These are phyloP conservation scores for Setaria italica DNA, from an alignment of 202 grass and related monocot genomes.

Conservation along the genomic window DNA sequence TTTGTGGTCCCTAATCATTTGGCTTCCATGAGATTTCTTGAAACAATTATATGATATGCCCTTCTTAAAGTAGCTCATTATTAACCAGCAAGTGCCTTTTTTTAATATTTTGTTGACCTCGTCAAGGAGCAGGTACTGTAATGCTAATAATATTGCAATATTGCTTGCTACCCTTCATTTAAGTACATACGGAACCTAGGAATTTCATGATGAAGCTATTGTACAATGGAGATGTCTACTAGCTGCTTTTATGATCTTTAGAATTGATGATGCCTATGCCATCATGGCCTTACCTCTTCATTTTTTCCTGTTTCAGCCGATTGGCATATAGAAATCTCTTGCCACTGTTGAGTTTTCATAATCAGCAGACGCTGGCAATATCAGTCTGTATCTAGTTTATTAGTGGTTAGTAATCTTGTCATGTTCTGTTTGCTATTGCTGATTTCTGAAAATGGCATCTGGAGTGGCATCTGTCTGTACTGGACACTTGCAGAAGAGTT, in stretches of 20 bases:
- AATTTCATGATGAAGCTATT: neutral
- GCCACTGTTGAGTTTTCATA: conserved; percentile 28
- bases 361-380: conserved; percentile 22
- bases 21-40: conserved; percentile 4
- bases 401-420: conserved; percentile 39
- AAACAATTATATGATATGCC: neutral
- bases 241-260: neutral
- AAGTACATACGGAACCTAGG: conserved; percentile 10
- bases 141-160: neutral
- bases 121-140: neutral
- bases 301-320: neutral
- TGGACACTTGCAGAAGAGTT: conserved; percentile 40
- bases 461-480: neutral
- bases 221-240: neutral
- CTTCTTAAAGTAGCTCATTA: neutral
- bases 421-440: conserved; percentile 15
- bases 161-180: neutral
- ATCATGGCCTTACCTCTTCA: conserved; percentile 9
- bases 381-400: conserved; percentile 12
- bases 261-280: neutral
- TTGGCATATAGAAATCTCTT: neutral
- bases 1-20: conserved; percentile 24
- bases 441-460: conserved; percentile 1
- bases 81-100: neutral
- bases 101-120: neutral